Base-by-base conservation (phyloP, 495 filamentous ascomycete species). In the Penicillium manginii region DNA sequence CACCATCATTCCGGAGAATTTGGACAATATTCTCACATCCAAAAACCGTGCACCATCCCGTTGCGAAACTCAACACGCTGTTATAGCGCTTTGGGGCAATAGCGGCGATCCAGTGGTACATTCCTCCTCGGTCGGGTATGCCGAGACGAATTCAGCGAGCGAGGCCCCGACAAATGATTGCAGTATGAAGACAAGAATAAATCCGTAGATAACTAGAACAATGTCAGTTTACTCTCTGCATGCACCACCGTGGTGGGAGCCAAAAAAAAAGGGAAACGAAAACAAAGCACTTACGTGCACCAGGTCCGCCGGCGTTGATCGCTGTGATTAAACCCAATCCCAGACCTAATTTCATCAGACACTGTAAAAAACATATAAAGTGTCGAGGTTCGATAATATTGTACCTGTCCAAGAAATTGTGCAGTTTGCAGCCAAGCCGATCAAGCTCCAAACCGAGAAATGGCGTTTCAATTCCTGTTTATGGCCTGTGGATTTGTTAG, bases 71-170 rank as follows among this genome's bases (percentile, higher is more conserved):
- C 54, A 78, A 50, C n/a, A 70, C 43, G 46, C 65, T 71, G 37
- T 70, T 76, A 26, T 69, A 73, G 51, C 66, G 63, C 26, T 64
- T 69, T 1, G 83, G 83, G 7, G 82, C 78, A 35, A 84, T 73
- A 0, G 82, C 78, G 0, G 78, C 78, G 48, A 82, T 81, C 81
- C 81, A 84, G 29, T 78, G 78, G 45, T 84, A 84, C 66, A 83
- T 82, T 15, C 80, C 80, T 35, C 80, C 26, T 78, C 76, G 31
- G 74, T 69, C 2, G 80, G 80, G 53, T 81, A 83, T 33, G 79
- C 78, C 2, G 73, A 79, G 33, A 81, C 81, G 62, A 83, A 83
- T 63, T 83, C 82, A 14, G 82, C 81, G 62, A 84, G 73, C 0
- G 80, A 83, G 1, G 82, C 76, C 0, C 70, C 78, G 17, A 82